Base-by-base conservation (phyloP, 2,329 filamentous ascomycete species). In the Colletotrichum sansevieriae region DNA sequence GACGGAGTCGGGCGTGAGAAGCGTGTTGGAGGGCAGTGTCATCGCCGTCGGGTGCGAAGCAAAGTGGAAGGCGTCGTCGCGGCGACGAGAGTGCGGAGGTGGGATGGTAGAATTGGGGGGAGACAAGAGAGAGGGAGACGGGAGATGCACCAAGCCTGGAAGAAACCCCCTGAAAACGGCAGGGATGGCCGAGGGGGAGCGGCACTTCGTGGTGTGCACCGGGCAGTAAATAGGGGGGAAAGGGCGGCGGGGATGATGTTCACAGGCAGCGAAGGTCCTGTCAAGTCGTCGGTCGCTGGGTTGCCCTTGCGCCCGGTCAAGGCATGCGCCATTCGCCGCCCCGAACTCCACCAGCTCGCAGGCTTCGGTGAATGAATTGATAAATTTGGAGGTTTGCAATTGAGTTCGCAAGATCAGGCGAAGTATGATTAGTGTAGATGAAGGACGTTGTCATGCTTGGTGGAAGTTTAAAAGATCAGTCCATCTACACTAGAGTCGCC, bases 131-230 rank as follows among this genome's bases (percentile, higher is more conserved):
- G 7, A 13, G 6, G n/a, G 57, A 65, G 65, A 33, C 59, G 52
- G 54, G 65, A 65, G 65, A 51, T 37, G 55, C 11, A n/a, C 8
- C 15, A 18, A 29, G 62, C 65, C 52, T 65, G 65, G 61, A 29
- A 29, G 29, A 55, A 39, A 18, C 37, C 52, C 65, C 65, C 65
- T 65, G 63, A 58, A 59, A 59, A 29, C 20, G 62, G 60, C 49
- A 63, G 64, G 58, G 58, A 35, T 63, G 63, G 39, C 12, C 9
- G 29, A 54, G 39, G 56, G 47, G 60, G 18, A n/a, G 33, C 11
- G 18, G 22, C 57, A 44, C 25, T 13, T 13, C 18, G 46, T 37
- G 65, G 44, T 37, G 35, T 49, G 58, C 52, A 22, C 22, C 22
- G 18, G 18, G 18, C 18, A 22, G 22, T 22, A 22, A 22, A 22